Evolutionary conservation across 768 basidiomycete species (phyloP), one percentile per base, ranked within the genome.

Genomic region (Lentinula boryana): DNA sequence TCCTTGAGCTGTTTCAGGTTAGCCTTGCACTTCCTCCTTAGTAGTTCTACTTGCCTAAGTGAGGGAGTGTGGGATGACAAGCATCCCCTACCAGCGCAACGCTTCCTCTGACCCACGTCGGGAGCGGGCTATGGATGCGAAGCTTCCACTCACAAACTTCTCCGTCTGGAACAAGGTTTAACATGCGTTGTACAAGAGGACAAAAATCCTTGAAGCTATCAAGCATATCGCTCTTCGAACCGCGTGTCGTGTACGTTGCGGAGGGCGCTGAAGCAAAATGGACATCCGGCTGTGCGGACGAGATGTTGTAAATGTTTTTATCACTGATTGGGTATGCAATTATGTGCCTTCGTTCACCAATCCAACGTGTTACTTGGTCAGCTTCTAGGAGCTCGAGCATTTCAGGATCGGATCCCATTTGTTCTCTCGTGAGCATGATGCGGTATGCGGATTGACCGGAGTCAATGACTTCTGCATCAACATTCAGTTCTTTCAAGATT

Each of bases 91-190:
- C 61, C 36, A 74, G 66, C 9, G 73, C 72, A 8, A 72, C 62
- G 36, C 68, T 64, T 2, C 68, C 66, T 16, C 70, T 68, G 16
- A 80, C 67, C 78, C 77, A 80, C 8, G 68, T 71, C 36, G 66
- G 67, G 9, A 77, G 67, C 9, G 74, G 75, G 32, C 66, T 63
- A 63, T 78, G 76, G 8, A 77, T 67, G 33, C 72, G 63, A 23
- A 78, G 65, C 63, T 75, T 75, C 76, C 76, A 75, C 56, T 78
- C 78, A 40, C 68, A 69, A n/a, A 77, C 72, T 36, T 75, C 70
- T 27, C 68, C 69, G 41, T 68, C 70, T 1, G 70, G 68, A 0
- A 74, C 75, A 33, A 77, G 69, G 15, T 63, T 61, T 33, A 77
- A 66, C 60, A 77, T 68, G 44, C 73, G 70, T 56, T 69, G 68